A percentile compares a stretch with the other conserved stretches of the same genome.
phyloP scores from a whole-genome alignment of 306 rosid genomes.

The Gynostemma pentaphyllum region DNA sequence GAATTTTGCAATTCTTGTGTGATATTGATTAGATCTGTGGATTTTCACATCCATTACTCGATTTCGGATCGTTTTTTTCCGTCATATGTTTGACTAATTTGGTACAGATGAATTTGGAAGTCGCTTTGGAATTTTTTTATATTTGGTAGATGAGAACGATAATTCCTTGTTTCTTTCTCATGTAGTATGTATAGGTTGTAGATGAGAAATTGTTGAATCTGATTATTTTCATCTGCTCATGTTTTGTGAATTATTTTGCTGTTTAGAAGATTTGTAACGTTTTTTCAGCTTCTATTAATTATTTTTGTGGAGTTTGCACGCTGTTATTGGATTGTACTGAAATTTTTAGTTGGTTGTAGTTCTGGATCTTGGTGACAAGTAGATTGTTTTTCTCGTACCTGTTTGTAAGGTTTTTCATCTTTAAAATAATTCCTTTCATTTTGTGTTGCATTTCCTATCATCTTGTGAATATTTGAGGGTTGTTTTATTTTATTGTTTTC shows the following conservation, averaged over 20 bases:
- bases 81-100: background rate
- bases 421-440: background rate
- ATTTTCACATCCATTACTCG: background rate
- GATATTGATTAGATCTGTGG: background rate
- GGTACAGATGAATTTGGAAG: background rate
- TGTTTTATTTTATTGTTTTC: background rate
- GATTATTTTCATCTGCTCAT: background rate
- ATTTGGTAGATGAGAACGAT: background rate
- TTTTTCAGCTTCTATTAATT: background rate
- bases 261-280: too few species aligned
- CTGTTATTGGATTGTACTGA: background rate
- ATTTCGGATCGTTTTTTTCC: background rate
- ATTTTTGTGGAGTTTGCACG: background rate
- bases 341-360: background rate
- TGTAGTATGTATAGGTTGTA: background rate
- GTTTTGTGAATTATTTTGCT: background rate
- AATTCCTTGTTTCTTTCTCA: background rate
- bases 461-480: too few species aligned
- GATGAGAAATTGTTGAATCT: background rate
- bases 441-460: background rate
- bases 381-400: background rate
- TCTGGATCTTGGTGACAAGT: background rate
- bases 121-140: background rate
- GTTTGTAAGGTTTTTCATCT: background rate
- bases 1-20: background rate